Base-by-base conservation (phyloP, 2,329 filamentous ascomycete species). In the Emericellopsis cladophorae region DNA sequence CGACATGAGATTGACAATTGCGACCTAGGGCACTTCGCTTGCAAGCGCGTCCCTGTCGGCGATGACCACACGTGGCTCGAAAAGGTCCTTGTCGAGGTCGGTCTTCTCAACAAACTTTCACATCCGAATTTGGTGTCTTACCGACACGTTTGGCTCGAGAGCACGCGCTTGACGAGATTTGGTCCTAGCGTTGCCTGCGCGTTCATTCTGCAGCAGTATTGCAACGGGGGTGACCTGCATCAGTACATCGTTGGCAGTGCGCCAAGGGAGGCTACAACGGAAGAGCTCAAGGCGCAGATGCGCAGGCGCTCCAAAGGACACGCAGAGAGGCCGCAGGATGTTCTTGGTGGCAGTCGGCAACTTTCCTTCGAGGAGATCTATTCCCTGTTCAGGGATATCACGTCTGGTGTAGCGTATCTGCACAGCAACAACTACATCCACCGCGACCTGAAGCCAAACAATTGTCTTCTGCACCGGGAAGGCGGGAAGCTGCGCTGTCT, bases 151-250 rank as follows among this genome's bases (percentile, higher is more conserved):
- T 98, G 92, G 92, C 72, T 98, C 14, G 90, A 98, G 58, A 84
- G 95, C 57, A 81, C 83, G 40, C 77, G 83, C 49, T 76, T 94
- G 40, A 90, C 76, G 46, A 81, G 76, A 2, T 98, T 98, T 57
- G 84, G 88, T 0, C 92, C 93, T 1, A 87, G 79, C 41, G 88
- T 98, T 1, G 88, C 88, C 10, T 96, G 90, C 53, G 88, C 90
- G 5, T 98, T 95, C 57, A 98, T 98, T 43, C 71, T 98, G 7
- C 92, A 98, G 56, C 89, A 98, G 55, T 98, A 95, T 53, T 98
- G 93, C 65, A 96, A 98, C 56, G 74, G 81, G 2, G 92, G 92
- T 14, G 92, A 98, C 55, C 69, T 98, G 15, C 81, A 95, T 44
- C 79, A 83, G 47, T 93, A 94, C 55, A 78, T 98, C 14, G 68